Percentiles rank a stretch among this genome's conserved stretches.
phyloP scores from a whole-genome alignment of 2,329 filamentous ascomycete species.

The Sarocladium strictum region DNA sequence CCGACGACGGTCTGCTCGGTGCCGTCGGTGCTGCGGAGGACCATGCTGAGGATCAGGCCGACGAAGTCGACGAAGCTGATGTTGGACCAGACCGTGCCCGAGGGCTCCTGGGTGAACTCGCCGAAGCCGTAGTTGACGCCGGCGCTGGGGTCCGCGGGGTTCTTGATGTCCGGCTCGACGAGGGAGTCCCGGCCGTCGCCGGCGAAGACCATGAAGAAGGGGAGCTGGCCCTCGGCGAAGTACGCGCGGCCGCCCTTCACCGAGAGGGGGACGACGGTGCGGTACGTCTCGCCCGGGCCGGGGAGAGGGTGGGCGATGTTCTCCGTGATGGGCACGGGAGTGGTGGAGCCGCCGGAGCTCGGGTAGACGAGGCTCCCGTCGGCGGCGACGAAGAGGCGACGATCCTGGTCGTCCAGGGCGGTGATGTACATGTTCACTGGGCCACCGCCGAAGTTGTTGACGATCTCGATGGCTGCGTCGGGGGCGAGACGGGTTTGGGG shows the following conservation, averaged over 20 bases:
- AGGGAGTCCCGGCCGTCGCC: slow-evolving; percentile 26
- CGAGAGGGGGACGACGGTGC: slow-evolving; percentile 33
- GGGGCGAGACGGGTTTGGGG: background rate
- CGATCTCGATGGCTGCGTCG: slow-evolving; percentile 22
- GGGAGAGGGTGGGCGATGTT: slow-evolving; percentile 38
- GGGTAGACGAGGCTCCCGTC: slow-evolving; percentile 38
- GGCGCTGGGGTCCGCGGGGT: slow-evolving; percentile 35
- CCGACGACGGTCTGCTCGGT: slow-evolving; percentile 33
- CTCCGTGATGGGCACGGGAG: slow-evolving; percentile 30
- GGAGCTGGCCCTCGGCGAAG: slow-evolving; percentile 35
- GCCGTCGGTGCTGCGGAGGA: slow-evolving; percentile 30
- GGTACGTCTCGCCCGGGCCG: slow-evolving; percentile 27
- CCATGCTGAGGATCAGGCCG: slow-evolving; percentile 44
- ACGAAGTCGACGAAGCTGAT: slow-evolving; percentile 48
- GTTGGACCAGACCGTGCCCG: slow-evolving; percentile 37
- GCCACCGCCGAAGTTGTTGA: slow-evolving; percentile 36
- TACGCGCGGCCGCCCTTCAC: slow-evolving; percentile 37
- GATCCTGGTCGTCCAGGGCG: slow-evolving; percentile 32
- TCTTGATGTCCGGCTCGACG: slow-evolving; percentile 42
- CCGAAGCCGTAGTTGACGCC: slow-evolving; percentile 43
- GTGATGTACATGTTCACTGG: slow-evolving; percentile 39
- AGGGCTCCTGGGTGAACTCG: slow-evolving; percentile 37
- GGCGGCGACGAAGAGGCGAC: slow-evolving; percentile 36
- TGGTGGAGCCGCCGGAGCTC: slow-evolving; percentile 24
- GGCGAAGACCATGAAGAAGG: slow-evolving; percentile 34